A percentile compares a stretch with the other conserved stretches of the same genome.
Conservation (phyloP, 768 basidiomycete genomes). For the Leccinum barrowsii region DNA sequence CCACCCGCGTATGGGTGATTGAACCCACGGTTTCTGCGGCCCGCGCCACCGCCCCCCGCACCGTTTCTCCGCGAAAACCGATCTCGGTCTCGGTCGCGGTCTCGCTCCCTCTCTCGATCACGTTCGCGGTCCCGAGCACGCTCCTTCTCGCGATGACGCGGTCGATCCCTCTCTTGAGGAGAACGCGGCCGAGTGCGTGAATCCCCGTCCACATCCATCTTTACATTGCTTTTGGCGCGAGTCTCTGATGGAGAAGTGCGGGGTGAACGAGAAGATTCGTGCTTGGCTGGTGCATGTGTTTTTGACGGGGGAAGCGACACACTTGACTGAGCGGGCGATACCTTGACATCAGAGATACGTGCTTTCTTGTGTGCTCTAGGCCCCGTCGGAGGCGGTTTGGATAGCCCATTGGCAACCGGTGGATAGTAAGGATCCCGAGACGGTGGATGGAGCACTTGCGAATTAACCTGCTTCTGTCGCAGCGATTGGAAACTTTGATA, state of each 20-base stretch:
- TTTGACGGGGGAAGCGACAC: conserved; percentile 29
- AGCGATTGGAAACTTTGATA: conserved; percentile 56
- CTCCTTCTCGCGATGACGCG: conserved; percentile 36
- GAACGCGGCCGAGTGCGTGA: conserved; percentile 42
- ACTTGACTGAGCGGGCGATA: conserved; percentile 33
- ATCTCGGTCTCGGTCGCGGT: conserved; percentile 37
- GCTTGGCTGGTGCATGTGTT: conserved; percentile 17
- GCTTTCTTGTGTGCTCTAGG: conserved; percentile 81
- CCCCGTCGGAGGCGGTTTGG: conserved; percentile 68
- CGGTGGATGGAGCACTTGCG: conserved; percentile 31
- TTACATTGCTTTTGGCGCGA: conserved; percentile 30
- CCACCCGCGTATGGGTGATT: conserved; percentile 35
- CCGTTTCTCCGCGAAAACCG: conserved; percentile 43
- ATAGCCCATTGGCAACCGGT: conserved; percentile 32
- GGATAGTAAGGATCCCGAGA: conserved; percentile 45
- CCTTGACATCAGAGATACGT: conserved; percentile 56
- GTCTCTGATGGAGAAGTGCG: conserved; percentile 27
- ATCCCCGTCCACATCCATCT: conserved; percentile 61
- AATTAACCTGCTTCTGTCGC: conserved; percentile 37
- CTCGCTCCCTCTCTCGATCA: conserved; percentile 35
- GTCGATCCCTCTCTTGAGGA: conserved; percentile 39
- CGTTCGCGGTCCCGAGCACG: conserved; percentile 34
- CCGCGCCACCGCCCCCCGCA: conserved; percentile 54
- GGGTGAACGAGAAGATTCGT: conserved; percentile 30
- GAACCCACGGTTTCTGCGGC: conserved; percentile 44